Evolutionary conservation across 2,329 filamentous ascomycete species (phyloP), one percentile per base, ranked within the genome.

Genomic region (Nothophaeocryptopus gaeumannii): DNA sequence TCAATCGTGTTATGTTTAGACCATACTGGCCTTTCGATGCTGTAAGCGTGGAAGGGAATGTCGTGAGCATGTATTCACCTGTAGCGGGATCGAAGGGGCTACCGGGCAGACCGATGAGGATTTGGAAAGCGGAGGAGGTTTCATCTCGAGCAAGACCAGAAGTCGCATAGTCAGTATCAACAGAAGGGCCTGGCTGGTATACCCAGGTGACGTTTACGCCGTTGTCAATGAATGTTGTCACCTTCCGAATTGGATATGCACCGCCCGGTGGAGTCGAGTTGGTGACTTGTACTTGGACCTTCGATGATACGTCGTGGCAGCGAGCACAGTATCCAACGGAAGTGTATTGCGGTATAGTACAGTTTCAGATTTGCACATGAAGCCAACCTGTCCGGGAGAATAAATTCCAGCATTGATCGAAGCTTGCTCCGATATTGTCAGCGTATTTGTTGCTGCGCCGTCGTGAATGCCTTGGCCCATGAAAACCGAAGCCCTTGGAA

Each of bases 271-370:
- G 7, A 26, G 20, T 26, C 20, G 20, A 26, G 7, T 26, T 26
- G 20, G 20, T 26, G 20, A 26, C 20, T 7, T 7, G 20, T 26
- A 32, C 13, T 39, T 43, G 34, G 5, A 30, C 35, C 3, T 39
- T 16, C 14, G 44, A 12, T 14, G 52, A 55, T 10, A 49, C 31
- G 15, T 55, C 52, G 5, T 36, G 8, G 33, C 48, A 55, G 9
- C 14, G 26, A 16, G 45, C 50, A 38, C 48, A 55, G 13, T 41
- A 55, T 5, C 48, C 52, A 32, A 51, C 36, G 10, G 52, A 48
- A 5, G 36, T 35, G 34, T 49, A 55, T 5, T 36, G 31, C 3
- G 31, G 30, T 30, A 49, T 45, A 5, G 52, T 55, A 34, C 48
- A 51, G 34, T 48, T 51, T 30, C 52, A 13, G 52, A 51, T 12